Evolutionary conservation across 257 asterid species (phyloP).

Genomic region (Solanum megistacrolobum): DNA sequence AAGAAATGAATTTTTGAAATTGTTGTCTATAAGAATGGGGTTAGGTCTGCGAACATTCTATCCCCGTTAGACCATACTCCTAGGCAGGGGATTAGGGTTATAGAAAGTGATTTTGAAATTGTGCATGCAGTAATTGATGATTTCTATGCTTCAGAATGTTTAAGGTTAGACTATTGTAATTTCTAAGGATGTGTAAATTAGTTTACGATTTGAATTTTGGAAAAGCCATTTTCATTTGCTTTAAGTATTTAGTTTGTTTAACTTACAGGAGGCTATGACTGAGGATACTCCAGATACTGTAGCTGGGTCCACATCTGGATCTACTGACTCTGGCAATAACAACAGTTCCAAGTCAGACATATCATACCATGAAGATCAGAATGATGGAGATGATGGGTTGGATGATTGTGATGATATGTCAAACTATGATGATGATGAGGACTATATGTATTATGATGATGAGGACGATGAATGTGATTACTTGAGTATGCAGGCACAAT

Average conservation of each 20-base stretch:
- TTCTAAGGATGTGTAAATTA: neutral
- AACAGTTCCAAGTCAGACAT: slow-evolving; percentile 25
- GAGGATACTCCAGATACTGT: slow-evolving; percentile 15
- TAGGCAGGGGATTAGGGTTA: neutral
- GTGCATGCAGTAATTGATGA: neutral
- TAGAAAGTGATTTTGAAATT: neutral
- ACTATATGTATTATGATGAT: slow-evolving; percentile 7
- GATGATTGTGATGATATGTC: slow-evolving; percentile 11
- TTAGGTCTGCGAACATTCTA: neutral
- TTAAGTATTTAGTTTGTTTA: neutral
- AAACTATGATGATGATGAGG: slow-evolving; percentile 19
- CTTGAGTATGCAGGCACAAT: slow-evolving; percentile 39
- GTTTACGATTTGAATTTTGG: neutral
- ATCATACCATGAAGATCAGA: slow-evolving; percentile 26
- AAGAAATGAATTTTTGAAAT: neutral
- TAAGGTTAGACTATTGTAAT: neutral
- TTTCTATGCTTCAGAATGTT: neutral
- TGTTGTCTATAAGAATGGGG: neutral
- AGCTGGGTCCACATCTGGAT: slow-evolving; percentile 23
- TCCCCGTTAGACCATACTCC: neutral
- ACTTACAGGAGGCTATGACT: slow-evolving; percentile 22
- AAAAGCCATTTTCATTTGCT: neutral
- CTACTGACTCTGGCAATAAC: slow-evolving; percentile 14
- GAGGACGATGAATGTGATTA: slow-evolving; percentile 19
- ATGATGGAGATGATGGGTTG: slow-evolving; percentile 11